Conservation (phyloP, 352 stramenopile genomes). For the Phytophthora idaei region DNA sequence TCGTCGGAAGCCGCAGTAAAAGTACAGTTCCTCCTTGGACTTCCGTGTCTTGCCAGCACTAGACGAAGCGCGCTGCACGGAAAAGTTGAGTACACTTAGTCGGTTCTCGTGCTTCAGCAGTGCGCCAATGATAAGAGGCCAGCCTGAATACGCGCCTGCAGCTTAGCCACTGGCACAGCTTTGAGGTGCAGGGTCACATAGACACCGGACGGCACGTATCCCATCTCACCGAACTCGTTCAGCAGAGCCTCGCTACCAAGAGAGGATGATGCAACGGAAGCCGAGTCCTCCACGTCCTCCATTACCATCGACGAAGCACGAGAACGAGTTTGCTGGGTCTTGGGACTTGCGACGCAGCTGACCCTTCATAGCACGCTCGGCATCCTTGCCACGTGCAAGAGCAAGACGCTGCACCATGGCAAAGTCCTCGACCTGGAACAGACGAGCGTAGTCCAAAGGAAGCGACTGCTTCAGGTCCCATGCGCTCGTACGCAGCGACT, state of each 20-base stretch:
- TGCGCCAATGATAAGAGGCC: constrained; percentile 77
- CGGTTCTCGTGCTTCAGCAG: constrained; percentile 98
- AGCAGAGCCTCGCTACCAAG: constrained; percentile 25
- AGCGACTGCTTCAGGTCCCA: constrained; percentile 99
- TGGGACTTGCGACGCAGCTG: constrained; percentile 64
- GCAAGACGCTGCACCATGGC: constrained; percentile 93
- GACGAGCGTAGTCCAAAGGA: constrained; percentile 94
- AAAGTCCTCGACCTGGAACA: constrained; percentile 98
- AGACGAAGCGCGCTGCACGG: constrained; percentile 83
- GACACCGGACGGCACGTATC: constrained; percentile 92
- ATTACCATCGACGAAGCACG: constrained; percentile 67
- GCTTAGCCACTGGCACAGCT: constrained; percentile 64
- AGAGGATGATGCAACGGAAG: constrained; percentile 42
- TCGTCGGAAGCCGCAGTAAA: constrained; percentile 97
- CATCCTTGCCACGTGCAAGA: constrained; percentile 79
- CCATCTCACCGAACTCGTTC: constrained; percentile 66
- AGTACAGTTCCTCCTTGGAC: constrained; percentile 95
- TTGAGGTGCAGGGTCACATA: constrained; percentile 93
- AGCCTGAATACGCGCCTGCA: constrained; percentile 59
- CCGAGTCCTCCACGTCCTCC: constrained; percentile 72
- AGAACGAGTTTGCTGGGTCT: constrained; percentile 43
- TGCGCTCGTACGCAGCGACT: constrained; percentile 95
- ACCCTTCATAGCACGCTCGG: constrained; percentile 72
- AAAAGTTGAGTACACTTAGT: constrained; percentile 97
- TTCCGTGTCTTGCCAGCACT: constrained; percentile 92